Evolutionary conservation across 1,284 basidiomycete species (phyloP).

Genomic region (Limonomyces culmigenus): DNA sequence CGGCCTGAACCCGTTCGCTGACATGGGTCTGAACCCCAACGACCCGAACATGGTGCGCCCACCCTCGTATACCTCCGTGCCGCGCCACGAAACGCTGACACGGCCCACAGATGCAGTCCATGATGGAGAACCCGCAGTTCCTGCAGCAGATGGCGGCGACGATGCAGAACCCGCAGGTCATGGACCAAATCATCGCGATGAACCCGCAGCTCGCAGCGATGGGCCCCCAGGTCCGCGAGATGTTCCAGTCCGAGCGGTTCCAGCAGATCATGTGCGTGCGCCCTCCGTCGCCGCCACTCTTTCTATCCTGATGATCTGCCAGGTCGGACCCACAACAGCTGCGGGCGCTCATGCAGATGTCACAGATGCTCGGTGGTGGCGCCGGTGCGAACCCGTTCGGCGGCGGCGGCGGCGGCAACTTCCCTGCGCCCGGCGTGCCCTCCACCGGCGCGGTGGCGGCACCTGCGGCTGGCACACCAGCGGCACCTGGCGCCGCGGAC

Average conservation of each 20-base stretch:
- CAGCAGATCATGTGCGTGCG: slow-evolving; percentile 60
- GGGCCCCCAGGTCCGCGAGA: slow-evolving; percentile 65
- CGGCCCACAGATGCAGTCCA: slow-evolving; percentile 45
- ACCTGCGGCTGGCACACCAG: slow-evolving; percentile 6
- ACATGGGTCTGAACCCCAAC: slow-evolving; percentile 71
- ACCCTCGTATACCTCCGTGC: slow-evolving; percentile 1
- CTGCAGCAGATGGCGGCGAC: slow-evolving; percentile 59
- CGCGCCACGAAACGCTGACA: neutral
- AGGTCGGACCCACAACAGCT: slow-evolving; percentile 69
- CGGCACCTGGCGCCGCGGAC: too few species aligned
- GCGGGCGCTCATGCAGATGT: slow-evolving; percentile 73
- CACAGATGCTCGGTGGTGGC: slow-evolving; percentile 31
- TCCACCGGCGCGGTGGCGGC: slow-evolving; percentile 9
- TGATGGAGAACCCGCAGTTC: slow-evolving; percentile 75
- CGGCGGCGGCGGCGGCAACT: slow-evolving; percentile 14
- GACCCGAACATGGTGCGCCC: slow-evolving; percentile 79
- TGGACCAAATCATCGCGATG: slow-evolving; percentile 71
- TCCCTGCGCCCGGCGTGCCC: slow-evolving; percentile 44
- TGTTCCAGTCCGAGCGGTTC: slow-evolving; percentile 72
- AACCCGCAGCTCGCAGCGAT: slow-evolving; percentile 70
- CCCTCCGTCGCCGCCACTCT: neutral
- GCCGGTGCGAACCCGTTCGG: slow-evolving; percentile 8
- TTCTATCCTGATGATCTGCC: slow-evolving; percentile 2
- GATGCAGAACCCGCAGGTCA: slow-evolving; percentile 64
- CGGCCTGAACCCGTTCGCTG: slow-evolving; percentile 77